phyloP scores from a whole-genome alignment of 2,329 filamentous ascomycete species.

The Xylaria sp. region DNA sequence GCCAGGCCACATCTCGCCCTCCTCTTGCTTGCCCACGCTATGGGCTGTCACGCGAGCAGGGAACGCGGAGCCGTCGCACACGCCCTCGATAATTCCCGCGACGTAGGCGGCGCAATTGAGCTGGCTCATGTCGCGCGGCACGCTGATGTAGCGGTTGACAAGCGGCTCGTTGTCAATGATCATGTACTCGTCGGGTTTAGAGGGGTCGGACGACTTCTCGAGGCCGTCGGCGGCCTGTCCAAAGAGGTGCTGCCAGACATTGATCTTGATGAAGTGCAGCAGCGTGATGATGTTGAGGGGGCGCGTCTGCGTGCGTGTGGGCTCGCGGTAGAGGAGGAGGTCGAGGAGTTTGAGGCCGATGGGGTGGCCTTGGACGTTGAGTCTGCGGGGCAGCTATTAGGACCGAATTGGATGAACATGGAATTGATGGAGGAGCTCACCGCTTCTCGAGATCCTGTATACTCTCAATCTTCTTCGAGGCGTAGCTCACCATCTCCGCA shows the following conservation, averaged over 20 bases:
- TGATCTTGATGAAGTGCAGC: slow-evolving; percentile 91
- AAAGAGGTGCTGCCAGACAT: slow-evolving; percentile 89
- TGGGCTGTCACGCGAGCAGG: slow-evolving; percentile 86
- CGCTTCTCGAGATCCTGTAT: slow-evolving; percentile 91
- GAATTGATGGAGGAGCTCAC: slow-evolving; percentile 42
- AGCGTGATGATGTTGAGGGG: slow-evolving; percentile 86
- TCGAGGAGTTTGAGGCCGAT: slow-evolving; percentile 93
- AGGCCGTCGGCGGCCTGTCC: slow-evolving; percentile 84
- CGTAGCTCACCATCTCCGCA: slow-evolving; percentile 93
- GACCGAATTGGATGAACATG: background rate
- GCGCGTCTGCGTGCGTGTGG: slow-evolving; percentile 63
- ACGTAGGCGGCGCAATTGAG: slow-evolving; percentile 95
- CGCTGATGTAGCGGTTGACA: slow-evolving; percentile 88
- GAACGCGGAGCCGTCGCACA: slow-evolving; percentile 90
- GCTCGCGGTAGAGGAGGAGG: slow-evolving; percentile 81
- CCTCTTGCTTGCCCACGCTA: slow-evolving; percentile 54
- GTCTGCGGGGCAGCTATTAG: slow-evolving; percentile 42
- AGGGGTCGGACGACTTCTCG: slow-evolving; percentile 76
- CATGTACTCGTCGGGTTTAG: slow-evolving; percentile 95
- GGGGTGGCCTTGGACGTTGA: slow-evolving; percentile 88
- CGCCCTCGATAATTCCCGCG: slow-evolving; percentile 89
- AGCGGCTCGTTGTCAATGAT: slow-evolving; percentile 97
- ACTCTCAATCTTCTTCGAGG: slow-evolving; percentile 81
- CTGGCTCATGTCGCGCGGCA: slow-evolving; percentile 92
- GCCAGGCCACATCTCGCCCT: slow-evolving; percentile 82